Conservation (phyloP, 139 green algal genomes). For the Chlamydomonas incerta region DNA sequence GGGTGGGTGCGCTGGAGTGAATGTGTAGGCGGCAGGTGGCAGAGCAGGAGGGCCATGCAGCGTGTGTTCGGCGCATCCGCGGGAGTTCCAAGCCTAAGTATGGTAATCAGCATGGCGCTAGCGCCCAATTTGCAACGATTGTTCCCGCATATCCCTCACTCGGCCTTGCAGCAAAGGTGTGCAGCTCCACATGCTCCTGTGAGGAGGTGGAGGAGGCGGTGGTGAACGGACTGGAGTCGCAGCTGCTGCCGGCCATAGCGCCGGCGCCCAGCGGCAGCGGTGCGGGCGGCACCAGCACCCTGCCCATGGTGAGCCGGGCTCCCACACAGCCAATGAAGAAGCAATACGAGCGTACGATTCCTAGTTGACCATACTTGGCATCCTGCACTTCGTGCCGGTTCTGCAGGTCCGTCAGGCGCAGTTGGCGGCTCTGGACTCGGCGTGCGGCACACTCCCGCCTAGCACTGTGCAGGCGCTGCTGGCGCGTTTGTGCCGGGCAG, state of each 20-base stretch:
- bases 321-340: too few relatives aligned
- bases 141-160: too few relatives aligned
- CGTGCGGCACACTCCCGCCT: neutral
- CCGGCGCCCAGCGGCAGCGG: neutral
- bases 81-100: too few relatives aligned
- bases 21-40: too few relatives aligned
- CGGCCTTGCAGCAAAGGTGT: slow-evolving; percentile 26
- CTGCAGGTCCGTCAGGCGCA: slow-evolving; percentile 21
- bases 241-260: slow-evolving; percentile 6
- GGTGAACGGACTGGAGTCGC: slow-evolving; percentile 20
- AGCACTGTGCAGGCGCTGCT: neutral
- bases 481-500: neutral
- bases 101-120: too few relatives aligned
- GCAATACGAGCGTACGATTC: too few relatives aligned
- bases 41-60: too few relatives aligned
- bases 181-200: neutral
- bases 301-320: slow-evolving; percentile 16
- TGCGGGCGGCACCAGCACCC: neutral
- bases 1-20: too few relatives aligned
- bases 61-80: too few relatives aligned
- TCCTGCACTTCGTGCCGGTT: too few relatives aligned
- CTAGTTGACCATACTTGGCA: too few relatives aligned
- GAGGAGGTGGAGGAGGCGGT: slow-evolving; percentile 27
- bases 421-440: slow-evolving; percentile 3
- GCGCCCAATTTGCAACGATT: too few relatives aligned